Percentiles rank a stretch among this genome's conserved stretches.
Evolutionary conservation across 2,329 filamentous ascomycete genomes (phyloP).

Genomic region (Microdochium nivale): DNA sequence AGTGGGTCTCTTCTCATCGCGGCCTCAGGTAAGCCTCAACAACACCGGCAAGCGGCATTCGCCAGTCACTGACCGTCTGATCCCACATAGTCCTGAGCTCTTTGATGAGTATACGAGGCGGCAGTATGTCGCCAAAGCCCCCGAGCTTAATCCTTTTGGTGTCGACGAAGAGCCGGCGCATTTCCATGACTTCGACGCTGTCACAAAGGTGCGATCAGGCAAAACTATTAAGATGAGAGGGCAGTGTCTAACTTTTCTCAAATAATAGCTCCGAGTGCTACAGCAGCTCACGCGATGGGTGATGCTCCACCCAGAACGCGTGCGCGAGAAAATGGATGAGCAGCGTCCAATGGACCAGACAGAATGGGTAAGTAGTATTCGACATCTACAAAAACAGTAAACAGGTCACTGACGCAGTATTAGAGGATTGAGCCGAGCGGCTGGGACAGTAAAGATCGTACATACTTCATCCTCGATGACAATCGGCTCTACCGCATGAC

Average conservation of each 20-base stretch:
- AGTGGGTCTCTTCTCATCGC: constrained; percentile 88
- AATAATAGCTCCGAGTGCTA: constrained; percentile 57
- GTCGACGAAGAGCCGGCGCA: constrained; percentile 60
- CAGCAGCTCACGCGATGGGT: constrained; percentile 88
- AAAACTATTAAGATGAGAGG: background rate
- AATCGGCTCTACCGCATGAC: constrained; percentile 84
- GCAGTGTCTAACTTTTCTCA: background rate
- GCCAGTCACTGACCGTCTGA: constrained; percentile 23
- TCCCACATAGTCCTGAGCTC: constrained; percentile 57
- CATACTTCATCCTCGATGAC: constrained; percentile 88
- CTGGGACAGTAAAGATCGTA: constrained; percentile 80
- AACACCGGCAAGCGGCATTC: constrained; percentile 54
- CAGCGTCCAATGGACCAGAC: constrained; percentile 74
- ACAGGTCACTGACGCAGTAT: constrained; percentile 21
- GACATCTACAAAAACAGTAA: constrained; percentile 13
- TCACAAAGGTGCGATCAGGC: constrained; percentile 54
- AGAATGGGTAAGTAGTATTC: constrained; percentile 63
- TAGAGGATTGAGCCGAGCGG: constrained; percentile 74
- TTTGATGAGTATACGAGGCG: constrained; percentile 91
- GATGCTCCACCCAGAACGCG: constrained; percentile 76
- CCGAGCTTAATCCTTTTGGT: constrained; percentile 77
- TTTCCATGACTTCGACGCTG: constrained; percentile 76
- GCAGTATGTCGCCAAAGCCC: constrained; percentile 77
- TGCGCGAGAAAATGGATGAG: constrained; percentile 80
- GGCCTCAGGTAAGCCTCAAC: constrained; percentile 29